These are phyloP conservation scores for Talaromyces sp. DNA, from an alignment of 2,329 filamentous ascomycete genomes.

Conservation along the genomic window DNA sequence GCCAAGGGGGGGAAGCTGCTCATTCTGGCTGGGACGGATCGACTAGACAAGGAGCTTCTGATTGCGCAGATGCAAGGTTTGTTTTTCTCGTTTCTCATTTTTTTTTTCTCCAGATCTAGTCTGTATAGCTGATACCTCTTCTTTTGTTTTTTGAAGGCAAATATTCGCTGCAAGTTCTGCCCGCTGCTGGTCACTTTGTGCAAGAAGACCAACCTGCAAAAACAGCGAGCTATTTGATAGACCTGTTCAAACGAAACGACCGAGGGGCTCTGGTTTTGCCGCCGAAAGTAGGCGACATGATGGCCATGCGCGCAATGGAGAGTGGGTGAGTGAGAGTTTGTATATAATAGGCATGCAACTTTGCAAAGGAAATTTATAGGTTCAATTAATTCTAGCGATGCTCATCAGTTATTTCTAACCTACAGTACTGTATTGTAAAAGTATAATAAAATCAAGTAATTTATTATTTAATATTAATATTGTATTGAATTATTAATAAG, in stretches of 20 bases:
- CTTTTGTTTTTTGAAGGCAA: conserved; percentile 52
- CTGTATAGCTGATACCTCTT: conserved; percentile 15
- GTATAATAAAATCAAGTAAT: too few relatives aligned
- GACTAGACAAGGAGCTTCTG: conserved; percentile 84
- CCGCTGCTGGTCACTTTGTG: conserved; percentile 92
- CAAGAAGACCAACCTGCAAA: conserved; percentile 93
- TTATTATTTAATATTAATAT: too few relatives aligned
- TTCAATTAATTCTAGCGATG: too few relatives aligned
- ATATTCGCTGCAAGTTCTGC: conserved; percentile 91
- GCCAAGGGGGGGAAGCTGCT: conserved; percentile 80
- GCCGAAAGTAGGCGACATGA: conserved; percentile 79
- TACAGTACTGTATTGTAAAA: too few relatives aligned
- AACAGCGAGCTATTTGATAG: conserved; percentile 76
- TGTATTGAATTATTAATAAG: too few relatives aligned
- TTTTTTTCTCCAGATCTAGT: not conserved
- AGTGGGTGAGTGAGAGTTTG: conserved; percentile 16
- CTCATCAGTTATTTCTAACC: too few relatives aligned
- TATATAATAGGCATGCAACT: not conserved
- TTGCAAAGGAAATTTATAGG: too few relatives aligned
- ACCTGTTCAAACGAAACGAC: conserved; percentile 92
- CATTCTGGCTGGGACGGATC: conserved; percentile 81
- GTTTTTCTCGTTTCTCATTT: not conserved
- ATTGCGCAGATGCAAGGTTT: conserved; percentile 95
- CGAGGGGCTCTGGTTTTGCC: conserved; percentile 78
- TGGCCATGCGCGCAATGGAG: conserved; percentile 39